Percentiles rank a stretch among this genome's conserved stretches.
Evolutionary conservation across 139 green algal species (phyloP).

Genomic region (Picochlorum sp.): DNA sequence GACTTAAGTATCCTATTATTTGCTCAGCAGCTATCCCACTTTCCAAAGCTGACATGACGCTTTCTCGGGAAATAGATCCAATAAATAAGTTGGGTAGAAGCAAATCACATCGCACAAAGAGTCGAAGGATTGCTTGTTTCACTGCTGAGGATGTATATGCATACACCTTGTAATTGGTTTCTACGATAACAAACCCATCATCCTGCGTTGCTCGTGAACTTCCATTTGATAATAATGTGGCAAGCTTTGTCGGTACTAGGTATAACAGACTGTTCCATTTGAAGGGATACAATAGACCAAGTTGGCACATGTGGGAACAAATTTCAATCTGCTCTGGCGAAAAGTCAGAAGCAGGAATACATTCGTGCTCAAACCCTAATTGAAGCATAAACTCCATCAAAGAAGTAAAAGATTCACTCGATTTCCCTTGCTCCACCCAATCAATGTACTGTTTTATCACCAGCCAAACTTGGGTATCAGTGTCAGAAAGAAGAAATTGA

Average conservation of each 20-base stretch:
- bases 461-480: conserved; percentile 68
- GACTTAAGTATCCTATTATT: conserved; percentile 54
- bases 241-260: conserved; percentile 54
- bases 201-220: not conserved
- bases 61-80: conserved; percentile 66
- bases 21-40: conserved; percentile 47
- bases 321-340: conserved; percentile 30
- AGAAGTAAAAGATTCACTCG: conserved; percentile 4
- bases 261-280: conserved; percentile 5
- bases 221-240: conserved; percentile 24
- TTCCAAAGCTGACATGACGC: conserved; percentile 44
- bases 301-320: conserved; percentile 58
- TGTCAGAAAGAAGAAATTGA: conserved; percentile 63
- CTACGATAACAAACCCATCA: conserved; percentile 67
- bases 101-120: conserved; percentile 66
- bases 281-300: conserved; percentile 63
- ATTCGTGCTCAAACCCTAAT: conserved; percentile 58
- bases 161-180: conserved; percentile 82
- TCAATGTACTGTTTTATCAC: conserved; percentile 70
- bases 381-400: conserved; percentile 64
- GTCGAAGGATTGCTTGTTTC: conserved; percentile 51
- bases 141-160: conserved; percentile 64
- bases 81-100: conserved; percentile 84
- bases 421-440: conserved; percentile 11
- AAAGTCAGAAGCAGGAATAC: conserved; percentile 28